phyloP scores from a whole-genome alignment of 2,329 filamentous ascomycete species.

The Periconia sp. region DNA sequence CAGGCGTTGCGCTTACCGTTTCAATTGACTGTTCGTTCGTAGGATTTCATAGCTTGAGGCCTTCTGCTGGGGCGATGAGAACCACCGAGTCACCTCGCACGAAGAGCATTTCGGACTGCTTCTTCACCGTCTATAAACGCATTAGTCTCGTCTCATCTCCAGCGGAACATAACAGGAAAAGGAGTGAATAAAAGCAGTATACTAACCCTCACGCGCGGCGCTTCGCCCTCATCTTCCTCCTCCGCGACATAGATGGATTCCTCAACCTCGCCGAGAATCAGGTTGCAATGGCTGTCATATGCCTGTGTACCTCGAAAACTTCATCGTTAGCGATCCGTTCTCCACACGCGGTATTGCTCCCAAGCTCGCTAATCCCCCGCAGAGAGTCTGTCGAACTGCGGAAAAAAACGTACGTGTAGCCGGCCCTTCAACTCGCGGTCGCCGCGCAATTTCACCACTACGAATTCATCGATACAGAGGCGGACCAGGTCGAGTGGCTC shows the following conservation, averaged over 20 bases:
- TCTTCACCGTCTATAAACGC: slow-evolving; percentile 74
- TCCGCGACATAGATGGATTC: slow-evolving; percentile 95
- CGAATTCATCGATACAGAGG: slow-evolving; percentile 89
- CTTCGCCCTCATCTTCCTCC: slow-evolving; percentile 79
- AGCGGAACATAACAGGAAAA: neutral
- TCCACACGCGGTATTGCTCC: too few relatives aligned
- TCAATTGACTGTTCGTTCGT: slow-evolving; percentile 1
- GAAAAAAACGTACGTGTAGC: slow-evolving; percentile 68
- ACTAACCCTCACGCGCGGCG: slow-evolving; percentile 37
- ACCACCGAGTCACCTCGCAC: slow-evolving; percentile 76
- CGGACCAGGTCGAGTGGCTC: slow-evolving; percentile 96
- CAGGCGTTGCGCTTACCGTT: slow-evolving; percentile 6
- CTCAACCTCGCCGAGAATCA: slow-evolving; percentile 93
- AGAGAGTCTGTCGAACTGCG: too few relatives aligned
- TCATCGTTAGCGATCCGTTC: neutral
- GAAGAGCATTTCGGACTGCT: slow-evolving; percentile 98
- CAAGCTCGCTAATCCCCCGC: too few relatives aligned
- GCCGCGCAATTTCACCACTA: slow-evolving; percentile 95
- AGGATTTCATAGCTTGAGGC: slow-evolving; percentile 25
- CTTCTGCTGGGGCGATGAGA: slow-evolving; percentile 47
- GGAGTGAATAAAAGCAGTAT: neutral
- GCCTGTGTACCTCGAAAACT: slow-evolving; percentile 60
- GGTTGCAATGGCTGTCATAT: slow-evolving; percentile 97
- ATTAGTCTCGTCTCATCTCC: slow-evolving; percentile 1
- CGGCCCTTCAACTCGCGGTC: slow-evolving; percentile 94